Base-by-base conservation (phyloP, 2,329 filamentous ascomycete species). In the Pyrenochaeta sp. region DNA sequence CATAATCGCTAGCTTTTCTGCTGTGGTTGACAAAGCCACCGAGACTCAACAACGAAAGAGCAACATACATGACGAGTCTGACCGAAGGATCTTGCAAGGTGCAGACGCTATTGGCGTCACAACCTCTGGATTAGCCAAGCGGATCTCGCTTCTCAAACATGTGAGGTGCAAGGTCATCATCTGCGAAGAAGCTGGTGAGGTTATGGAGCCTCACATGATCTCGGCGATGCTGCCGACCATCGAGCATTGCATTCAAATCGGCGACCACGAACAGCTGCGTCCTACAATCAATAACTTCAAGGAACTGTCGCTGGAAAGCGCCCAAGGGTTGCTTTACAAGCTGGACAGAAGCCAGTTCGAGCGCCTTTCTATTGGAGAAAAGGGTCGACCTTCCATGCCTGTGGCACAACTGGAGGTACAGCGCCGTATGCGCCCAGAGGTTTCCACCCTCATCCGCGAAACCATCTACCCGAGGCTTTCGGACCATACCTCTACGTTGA, bases 161-260 rank as follows among this genome's bases (percentile, higher is more conserved):
- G 46, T 86, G 2, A 59, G 68, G 6, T 70, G 72, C 21, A 85
- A 86, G 47, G 77, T 87, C 0, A 63, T 89, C 11, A 61, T 89
- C 1, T 86, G 82, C 22, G 86, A 89, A 60, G 86, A 89, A 57
- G 86, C 86, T 2, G 86, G 80, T 0, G 85, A 89, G 49, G 81
- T 89, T 0, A 72, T 88, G 21, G 86, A 89, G 60, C 74, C 81
- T 0, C 84, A 88, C 45, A 71, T 81, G 3, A 61, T 88, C 1
- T 81, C 82, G 0, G 77, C 84, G 0, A 62, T 88, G 3, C 69
- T 86, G 0, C 83, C 84, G 0, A 77, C 77, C 4, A 47, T 86
- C 0, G 77, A 88, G 60, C 85, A 89, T 44, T 69, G 76, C 5
- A 81, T 88, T 13, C 74, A 83, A 10, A 86, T 87, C 26, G 84